Base-by-base conservation (phyloP, 305 asterid genomes). In the Rubia occidens region DNA sequence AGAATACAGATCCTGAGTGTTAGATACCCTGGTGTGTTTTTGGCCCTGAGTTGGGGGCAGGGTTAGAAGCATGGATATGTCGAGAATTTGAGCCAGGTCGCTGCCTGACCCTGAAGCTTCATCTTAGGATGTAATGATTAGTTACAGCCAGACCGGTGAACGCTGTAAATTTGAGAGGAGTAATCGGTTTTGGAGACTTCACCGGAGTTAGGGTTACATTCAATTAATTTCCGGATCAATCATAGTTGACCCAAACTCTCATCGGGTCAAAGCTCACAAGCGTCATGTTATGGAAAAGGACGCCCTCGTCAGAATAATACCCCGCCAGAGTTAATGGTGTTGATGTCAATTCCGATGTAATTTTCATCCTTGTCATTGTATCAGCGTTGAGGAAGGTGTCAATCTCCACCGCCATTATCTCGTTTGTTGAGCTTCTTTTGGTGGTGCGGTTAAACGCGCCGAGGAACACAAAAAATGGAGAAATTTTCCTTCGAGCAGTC, bases 291-390 rank as follows among this genome's bases (percentile, higher is more conserved):
- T 11, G 24, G 45, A 82, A 79, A 15, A 0, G 3, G 3, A 70
- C 73, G 24, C n/a, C 68, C 14, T 39, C 21, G 10, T 49, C 60
- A 4, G 72, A 73, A 11, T 64, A 77, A 66, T 75, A 80, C 0
- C 78, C 79, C 14, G 78, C 82, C 47, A 0, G 84, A 80, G 8
- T 4, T 10, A 68, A 86, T 2, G 2, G 72, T 40, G 45, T 78
- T 84, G 44, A 86, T 40, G 64, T 86, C 87, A 47, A 86, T 75
- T 0, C 88, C 92, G n/a, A 82, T 84, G 49, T 86, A 89, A 66
- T 86, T 84, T 8, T 75, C 86, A 14, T 86, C 18, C 11, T 67
- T 81, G 59, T 86, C 86, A 13, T 64, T 35, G 80, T 78, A 21
- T 76, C 82, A 1, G 49, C 0, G 73, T 75, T 84, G 71, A 37